These are phyloP conservation scores for Sequoiadendron giganteum DNA, from an alignment of 75 land plant species.

Conservation along the genomic window DNA sequence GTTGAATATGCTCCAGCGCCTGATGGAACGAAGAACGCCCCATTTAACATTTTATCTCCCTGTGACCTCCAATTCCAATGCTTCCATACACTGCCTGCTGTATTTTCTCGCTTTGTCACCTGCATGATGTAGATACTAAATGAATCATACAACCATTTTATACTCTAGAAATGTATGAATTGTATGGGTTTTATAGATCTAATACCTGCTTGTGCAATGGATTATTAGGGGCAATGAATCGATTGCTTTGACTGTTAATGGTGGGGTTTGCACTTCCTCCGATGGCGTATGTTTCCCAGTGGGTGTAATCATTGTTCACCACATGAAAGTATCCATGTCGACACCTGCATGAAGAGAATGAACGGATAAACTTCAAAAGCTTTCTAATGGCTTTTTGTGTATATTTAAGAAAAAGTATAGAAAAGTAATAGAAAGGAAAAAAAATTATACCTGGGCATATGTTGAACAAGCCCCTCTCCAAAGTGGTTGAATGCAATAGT, in stretches of 20 bases:
- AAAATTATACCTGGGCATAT: conserved; percentile 44
- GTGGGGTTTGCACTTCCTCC: conserved; percentile 92
- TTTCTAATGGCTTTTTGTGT: not conserved
- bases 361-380: not conserved
- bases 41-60: conserved; percentile 61
- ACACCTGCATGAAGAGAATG: conserved; percentile 42
- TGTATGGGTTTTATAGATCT: conserved; percentile 4
- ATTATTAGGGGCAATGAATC: conserved; percentile 68
- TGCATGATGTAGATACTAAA: not conserved
- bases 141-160: too few species aligned
- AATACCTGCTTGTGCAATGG: conserved; percentile 21
- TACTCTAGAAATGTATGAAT: not conserved
- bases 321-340: conserved; percentile 87
- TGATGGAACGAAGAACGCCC: conserved; percentile 59
- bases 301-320: conserved; percentile 86
- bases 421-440: not conserved
- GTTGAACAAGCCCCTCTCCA: conserved; percentile 53
- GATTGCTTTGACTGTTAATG: conserved; percentile 83
- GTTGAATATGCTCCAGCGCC: conserved; percentile 43
- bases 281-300: conserved; percentile 95
- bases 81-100: conserved; percentile 24
- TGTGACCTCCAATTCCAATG: conserved; percentile 56
- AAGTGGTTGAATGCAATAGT: conserved; percentile 72
- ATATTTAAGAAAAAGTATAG: too few species aligned
- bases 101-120: conserved; percentile 10